These are phyloP conservation scores for Globisporangium heterothallicum DNA, from an alignment of 352 stramenopile genomes.

Conservation along the genomic window DNA sequence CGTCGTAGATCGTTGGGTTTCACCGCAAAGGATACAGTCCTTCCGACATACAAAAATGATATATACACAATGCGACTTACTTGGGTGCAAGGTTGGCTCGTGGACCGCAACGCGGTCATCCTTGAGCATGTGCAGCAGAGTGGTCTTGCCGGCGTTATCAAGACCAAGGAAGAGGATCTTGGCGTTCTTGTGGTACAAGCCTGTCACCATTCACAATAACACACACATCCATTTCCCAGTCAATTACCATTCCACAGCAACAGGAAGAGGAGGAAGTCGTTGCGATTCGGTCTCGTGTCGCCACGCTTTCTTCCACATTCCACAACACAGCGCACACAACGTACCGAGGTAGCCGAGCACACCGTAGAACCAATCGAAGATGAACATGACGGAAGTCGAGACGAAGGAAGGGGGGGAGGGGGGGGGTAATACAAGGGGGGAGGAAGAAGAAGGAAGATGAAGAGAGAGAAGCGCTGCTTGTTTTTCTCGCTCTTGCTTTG, in stretches of 20 bases:
- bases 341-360: slow-evolving; percentile 90
- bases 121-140: slow-evolving; percentile 99
- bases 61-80: slow-evolving; percentile 27
- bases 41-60: neutral
- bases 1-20: neutral
- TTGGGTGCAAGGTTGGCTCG: slow-evolving; percentile 95
- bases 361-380: slow-evolving; percentile 96
- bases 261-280: neutral
- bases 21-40: neutral
- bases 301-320: neutral
- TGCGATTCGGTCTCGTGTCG: neutral
- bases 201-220: slow-evolving; percentile 36
- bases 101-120: slow-evolving; percentile 96
- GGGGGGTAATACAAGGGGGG: neutral
- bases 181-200: slow-evolving; percentile 99
- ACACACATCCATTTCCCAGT: neutral
- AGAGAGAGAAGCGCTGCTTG: neutral
- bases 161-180: slow-evolving; percentile 99
- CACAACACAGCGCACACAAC: slow-evolving; percentile 15
- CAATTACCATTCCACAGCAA: neutral
- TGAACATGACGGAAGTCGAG: slow-evolving; percentile 73
- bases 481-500: slow-evolving; percentile 13
- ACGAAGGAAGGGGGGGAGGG: neutral
- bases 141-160: slow-evolving; percentile 99
- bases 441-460: slow-evolving; percentile 5